Evolutionary conservation across 768 basidiomycete species (phyloP).

Genomic region (Kwoniella newhampshirensis): DNA sequence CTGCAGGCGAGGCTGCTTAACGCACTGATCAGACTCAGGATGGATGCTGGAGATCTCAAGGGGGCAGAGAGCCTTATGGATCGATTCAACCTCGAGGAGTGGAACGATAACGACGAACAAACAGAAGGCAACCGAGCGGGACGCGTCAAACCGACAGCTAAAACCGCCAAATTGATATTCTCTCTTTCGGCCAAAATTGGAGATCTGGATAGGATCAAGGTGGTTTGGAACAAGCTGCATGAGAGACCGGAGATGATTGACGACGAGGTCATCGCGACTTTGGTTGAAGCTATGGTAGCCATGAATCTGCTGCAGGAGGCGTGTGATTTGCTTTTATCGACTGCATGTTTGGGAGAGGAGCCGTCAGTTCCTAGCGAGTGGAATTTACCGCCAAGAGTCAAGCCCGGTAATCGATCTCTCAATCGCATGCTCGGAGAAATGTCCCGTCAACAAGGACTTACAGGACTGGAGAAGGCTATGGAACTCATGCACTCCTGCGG

Average conservation of each 20-base stretch:
- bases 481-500: neutral
- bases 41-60: conserved; percentile 15
- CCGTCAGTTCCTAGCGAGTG: conserved; percentile 3
- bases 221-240: conserved; percentile 8
- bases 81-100: conserved; percentile 15
- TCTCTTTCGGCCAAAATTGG: neutral
- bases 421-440: conserved; percentile 13
- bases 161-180: conserved; percentile 10
- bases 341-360: neutral
- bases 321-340: conserved; percentile 2
- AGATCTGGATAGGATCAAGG: conserved; percentile 6
- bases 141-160: conserved; percentile 3
- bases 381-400: conserved; percentile 11
- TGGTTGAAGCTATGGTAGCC: conserved; percentile 1
- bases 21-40: conserved; percentile 18
- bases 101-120: neutral
- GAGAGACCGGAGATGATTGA: neutral
- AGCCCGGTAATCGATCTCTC: conserved; percentile 6
- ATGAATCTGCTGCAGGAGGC: conserved; percentile 10
- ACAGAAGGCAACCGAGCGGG: neutral
- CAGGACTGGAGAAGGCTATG: conserved; percentile 11
- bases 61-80: conserved; percentile 11
- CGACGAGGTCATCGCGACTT: conserved; percentile 3
- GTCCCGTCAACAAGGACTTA: conserved; percentile 6
- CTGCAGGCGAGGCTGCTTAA: conserved; percentile 18